A percentile compares a stretch with the other conserved stretches of the same genome.
phyloP scores from a whole-genome alignment of 1,284 basidiomycete species.

The Marasmius tenuissimus region DNA sequence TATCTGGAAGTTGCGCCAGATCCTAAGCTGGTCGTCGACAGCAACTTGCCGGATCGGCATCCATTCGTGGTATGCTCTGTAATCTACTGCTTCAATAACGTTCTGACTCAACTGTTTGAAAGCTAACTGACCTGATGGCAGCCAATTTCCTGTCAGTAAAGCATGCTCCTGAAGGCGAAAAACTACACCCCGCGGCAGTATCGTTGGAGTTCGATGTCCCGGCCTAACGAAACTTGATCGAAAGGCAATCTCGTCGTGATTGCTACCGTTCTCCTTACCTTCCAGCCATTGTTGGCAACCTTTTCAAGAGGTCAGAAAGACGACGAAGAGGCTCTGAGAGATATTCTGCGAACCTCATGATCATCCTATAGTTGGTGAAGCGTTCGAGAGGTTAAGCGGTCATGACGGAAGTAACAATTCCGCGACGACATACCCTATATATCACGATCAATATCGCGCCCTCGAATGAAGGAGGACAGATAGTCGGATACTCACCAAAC shows the following conservation, averaged over 20 bases:
- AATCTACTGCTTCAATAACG: neutral
- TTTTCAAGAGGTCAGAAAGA: constrained; percentile 17
- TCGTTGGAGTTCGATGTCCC: constrained; percentile 67
- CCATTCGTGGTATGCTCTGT: constrained; percentile 65
- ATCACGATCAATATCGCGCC: too few relatives aligned
- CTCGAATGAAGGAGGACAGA: too few relatives aligned
- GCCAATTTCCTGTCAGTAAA: constrained; percentile 67
- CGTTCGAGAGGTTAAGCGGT: neutral
- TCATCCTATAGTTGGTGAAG: constrained; percentile 41
- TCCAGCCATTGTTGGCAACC: constrained; percentile 66
- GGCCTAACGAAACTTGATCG: constrained; percentile 15
- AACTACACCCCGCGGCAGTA: constrained; percentile 50
- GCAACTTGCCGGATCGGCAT: constrained; percentile 69
- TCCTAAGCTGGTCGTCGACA: constrained; percentile 58
- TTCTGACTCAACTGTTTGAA: neutral
- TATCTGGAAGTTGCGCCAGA: constrained; percentile 69
- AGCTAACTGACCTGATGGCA: constrained; percentile 38
- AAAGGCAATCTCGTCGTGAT: too few relatives aligned
- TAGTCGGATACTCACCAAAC: constrained; percentile 43
- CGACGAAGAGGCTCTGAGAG: too few relatives aligned
- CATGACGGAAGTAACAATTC: neutral
- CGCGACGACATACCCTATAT: constrained; percentile 1
- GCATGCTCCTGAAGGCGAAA: constrained; percentile 54
- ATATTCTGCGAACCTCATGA: constrained; percentile 40
- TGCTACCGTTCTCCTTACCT: constrained; percentile 27